Conservation (phyloP, 1,139 yeast genomes). For the Geotrichum restrictum region DNA sequence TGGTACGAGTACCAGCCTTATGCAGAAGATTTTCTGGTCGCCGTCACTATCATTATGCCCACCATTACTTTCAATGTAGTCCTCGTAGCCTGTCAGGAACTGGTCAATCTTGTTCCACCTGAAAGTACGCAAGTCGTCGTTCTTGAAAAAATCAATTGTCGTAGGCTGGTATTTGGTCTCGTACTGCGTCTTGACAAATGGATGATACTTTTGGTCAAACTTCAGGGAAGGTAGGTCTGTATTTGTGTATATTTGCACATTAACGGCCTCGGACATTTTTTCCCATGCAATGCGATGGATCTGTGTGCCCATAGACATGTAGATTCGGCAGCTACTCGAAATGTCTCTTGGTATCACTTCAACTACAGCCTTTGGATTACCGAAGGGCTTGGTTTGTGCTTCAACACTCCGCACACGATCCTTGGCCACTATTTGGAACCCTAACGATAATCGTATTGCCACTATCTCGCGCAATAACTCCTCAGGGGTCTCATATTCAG, state of each 20-base stretch:
- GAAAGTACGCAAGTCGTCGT: constrained; percentile 48
- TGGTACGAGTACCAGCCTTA: constrained; percentile 76
- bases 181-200: constrained; percentile 72
- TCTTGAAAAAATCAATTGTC: constrained; percentile 53
- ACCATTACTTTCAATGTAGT: constrained; percentile 44
- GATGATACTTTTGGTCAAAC: constrained; percentile 32
- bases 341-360: constrained; percentile 44
- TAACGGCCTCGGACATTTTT: constrained; percentile 52
- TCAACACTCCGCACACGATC: constrained; percentile 63
- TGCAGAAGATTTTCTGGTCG: constrained; percentile 56
- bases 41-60: constrained; percentile 26
- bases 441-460: constrained; percentile 71
- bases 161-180: constrained; percentile 61
- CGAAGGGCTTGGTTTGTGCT: constrained; percentile 52
- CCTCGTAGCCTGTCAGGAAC: constrained; percentile 82
- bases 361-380: constrained; percentile 44
- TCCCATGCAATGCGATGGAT: constrained; percentile 76
- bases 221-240: constrained; percentile 29
- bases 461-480: constrained; percentile 84
- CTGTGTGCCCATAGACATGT: constrained; percentile 73
- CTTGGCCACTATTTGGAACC: constrained; percentile 86
- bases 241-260: constrained; percentile 65
- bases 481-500: constrained; percentile 51
- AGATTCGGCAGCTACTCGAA: constrained; percentile 55
- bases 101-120: constrained; percentile 95